These are phyloP conservation scores for Fusarium oxysporum DNA, from an alignment of 2,329 filamentous ascomycete genomes.

Conservation along the genomic window DNA sequence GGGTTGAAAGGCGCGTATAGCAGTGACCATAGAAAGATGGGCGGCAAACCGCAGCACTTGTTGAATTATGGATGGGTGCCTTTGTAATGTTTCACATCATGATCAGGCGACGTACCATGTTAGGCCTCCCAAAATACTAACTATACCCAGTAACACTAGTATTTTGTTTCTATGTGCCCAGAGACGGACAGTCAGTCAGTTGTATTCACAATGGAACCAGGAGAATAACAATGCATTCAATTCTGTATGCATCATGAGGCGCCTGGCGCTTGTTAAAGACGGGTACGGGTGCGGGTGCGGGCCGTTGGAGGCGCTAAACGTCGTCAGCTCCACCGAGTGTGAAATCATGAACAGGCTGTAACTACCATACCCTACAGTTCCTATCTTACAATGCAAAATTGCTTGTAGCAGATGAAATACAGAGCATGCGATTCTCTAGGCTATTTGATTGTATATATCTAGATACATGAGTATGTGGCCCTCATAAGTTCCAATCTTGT, in stretches of 20 bases:
- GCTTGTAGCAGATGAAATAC: background rate
- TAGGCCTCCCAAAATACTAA: background rate
- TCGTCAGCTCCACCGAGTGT: constrained; percentile 1
- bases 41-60: constrained; percentile 21
- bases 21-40: constrained; percentile 1
- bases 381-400: background rate
- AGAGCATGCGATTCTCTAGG: too few relatives aligned
- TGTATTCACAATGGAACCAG: background rate
- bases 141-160: background rate
- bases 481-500: fast-evolving
- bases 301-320: constrained; percentile 32
- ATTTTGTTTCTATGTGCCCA: background rate
- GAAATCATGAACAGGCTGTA: background rate
- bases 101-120: background rate
- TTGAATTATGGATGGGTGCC: background rate
- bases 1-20: constrained; percentile 22
- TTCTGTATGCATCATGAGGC: background rate
- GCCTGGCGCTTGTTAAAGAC: constrained; percentile 1
- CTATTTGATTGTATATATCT: background rate
- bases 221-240: too few relatives aligned
- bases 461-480: background rate
- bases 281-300: constrained; percentile 22
- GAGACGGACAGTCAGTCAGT: fast-evolving
- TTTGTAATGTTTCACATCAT: background rate
- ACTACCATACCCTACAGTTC: background rate